These are phyloP conservation scores for Acacia melanoxylon DNA, from an alignment of 306 rosid genomes.

Conservation along the genomic window DNA sequence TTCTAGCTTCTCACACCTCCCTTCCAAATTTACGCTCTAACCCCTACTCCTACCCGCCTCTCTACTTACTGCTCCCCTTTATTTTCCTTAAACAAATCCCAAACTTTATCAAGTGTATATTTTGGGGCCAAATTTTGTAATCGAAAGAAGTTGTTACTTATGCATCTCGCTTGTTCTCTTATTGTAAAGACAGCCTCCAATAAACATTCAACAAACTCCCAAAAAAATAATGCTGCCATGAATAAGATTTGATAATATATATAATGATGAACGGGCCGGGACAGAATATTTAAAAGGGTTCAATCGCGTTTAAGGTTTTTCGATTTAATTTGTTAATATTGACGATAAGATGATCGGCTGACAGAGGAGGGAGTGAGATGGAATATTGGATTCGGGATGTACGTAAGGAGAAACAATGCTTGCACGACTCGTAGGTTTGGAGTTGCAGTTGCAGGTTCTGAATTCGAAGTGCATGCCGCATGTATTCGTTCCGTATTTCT, in stretches of 20 bases:
- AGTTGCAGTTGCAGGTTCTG: neutral
- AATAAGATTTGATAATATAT: neutral
- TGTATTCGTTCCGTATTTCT: neutral
- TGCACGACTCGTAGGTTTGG: neutral
- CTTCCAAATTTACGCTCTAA: neutral
- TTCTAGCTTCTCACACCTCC: neutral
- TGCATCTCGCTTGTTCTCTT: neutral
- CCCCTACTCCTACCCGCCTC: neutral
- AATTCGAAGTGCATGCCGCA: neutral
- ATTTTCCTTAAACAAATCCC: neutral
- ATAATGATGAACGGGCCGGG: too few species aligned
- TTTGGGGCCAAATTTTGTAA: neutral
- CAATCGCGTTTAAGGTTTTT: neutral
- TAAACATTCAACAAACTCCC: neutral
- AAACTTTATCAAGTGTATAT: too few species aligned
- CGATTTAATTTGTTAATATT: neutral
- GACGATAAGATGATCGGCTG: neutral
- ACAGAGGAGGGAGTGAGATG: neutral
- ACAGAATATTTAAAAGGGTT: neutral
- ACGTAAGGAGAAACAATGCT: too few species aligned
- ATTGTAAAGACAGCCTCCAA: neutral
- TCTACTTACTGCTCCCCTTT: neutral
- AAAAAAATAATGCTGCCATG: neutral
- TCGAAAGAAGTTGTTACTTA: neutral
- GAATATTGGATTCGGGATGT: neutral